Percentiles rank a stretch among this genome's conserved stretches.
phyloP scores from a whole-genome alignment of 1,284 basidiomycete genomes.

The Pseudozyma tsukubaensis region DNA sequence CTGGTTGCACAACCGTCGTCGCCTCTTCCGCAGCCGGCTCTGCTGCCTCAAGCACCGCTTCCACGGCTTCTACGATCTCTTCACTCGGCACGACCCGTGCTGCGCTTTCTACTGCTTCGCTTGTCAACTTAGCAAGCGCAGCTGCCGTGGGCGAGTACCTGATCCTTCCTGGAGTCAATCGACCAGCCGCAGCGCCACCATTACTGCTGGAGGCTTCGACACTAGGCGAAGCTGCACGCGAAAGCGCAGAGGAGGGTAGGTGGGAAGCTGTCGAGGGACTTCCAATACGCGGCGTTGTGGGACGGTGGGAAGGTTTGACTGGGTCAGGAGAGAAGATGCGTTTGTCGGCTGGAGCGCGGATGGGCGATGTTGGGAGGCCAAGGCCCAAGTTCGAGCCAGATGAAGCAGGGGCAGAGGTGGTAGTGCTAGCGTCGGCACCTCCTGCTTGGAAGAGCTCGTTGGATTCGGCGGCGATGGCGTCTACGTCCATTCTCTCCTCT shows the following conservation, averaged over 20 bases:
- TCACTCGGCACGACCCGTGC: conserved; percentile 12
- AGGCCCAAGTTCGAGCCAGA: conserved; percentile 15
- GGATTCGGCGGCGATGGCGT: conserved; percentile 40
- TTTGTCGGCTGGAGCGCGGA: conserved; percentile 19
- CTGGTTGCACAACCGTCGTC: neutral
- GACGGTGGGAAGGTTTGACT: conserved; percentile 37
- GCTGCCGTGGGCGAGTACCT: neutral
- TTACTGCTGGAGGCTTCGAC: neutral
- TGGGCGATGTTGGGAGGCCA: conserved; percentile 20
- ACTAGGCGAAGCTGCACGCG: conserved; percentile 27
- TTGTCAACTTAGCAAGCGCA: neutral
- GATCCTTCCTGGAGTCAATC: neutral
- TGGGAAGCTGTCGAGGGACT: conserved; percentile 18
- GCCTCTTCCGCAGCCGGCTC: neutral
- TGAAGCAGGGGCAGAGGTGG: neutral
- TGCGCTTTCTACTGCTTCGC: neutral
- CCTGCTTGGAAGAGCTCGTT: conserved; percentile 21
- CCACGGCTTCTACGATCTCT: conserved; percentile 7
- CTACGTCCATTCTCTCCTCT: conserved; percentile 28
- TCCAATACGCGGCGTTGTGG: conserved; percentile 38
- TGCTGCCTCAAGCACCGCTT: neutral
- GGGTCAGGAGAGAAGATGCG: conserved; percentile 44
- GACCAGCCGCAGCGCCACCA: neutral
- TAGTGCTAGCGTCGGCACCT: conserved; percentile 13
- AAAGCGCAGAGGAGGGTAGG: conserved; percentile 9